A percentile compares a stretch with the other conserved stretches of the same genome.
phyloP scores from a whole-genome alignment of 2,329 filamentous ascomycete species.

The Lecanicillium sp. region DNA sequence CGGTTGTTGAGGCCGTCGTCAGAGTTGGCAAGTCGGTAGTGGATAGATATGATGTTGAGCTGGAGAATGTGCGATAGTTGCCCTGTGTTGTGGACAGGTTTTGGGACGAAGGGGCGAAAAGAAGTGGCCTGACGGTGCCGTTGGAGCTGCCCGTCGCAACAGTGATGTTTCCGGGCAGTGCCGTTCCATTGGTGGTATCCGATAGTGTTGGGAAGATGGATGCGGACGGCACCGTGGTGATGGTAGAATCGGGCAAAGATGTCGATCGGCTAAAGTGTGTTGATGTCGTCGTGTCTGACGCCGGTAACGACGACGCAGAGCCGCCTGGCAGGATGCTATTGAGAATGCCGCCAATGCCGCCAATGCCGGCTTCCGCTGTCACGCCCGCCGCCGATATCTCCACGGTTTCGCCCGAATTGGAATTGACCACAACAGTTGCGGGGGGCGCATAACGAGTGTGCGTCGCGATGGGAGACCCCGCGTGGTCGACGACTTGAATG shows the following conservation, averaged over 20 bases:
- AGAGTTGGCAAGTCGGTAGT: background rate
- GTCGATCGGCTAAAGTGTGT: slow-evolving; percentile 11
- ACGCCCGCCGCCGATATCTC: slow-evolving; percentile 20
- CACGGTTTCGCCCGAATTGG: slow-evolving; percentile 28
- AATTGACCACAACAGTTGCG: slow-evolving; percentile 29
- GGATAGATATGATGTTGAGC: slow-evolving; percentile 1
- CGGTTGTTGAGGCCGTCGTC: background rate
- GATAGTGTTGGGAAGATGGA: slow-evolving; percentile 5
- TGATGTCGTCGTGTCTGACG: slow-evolving; percentile 7
- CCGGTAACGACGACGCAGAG: background rate
- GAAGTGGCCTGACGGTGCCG: background rate
- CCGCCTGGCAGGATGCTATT: slow-evolving; percentile 4
- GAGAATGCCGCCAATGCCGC: slow-evolving; percentile 3
- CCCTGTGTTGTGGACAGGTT: slow-evolving; percentile 1
- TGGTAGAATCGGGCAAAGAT: background rate
- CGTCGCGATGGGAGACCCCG: slow-evolving; percentile 35
- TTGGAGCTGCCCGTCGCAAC: background rate
- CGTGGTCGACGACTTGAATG: slow-evolving; percentile 42
- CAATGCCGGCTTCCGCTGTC: slow-evolving; percentile 3
- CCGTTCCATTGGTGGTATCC: slow-evolving; percentile 6
- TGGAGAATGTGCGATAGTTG: background rate
- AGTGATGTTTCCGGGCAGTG: slow-evolving; percentile 4
- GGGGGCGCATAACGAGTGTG: slow-evolving; percentile 33
- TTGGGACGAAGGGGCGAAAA: background rate
- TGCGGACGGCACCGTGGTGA: background rate